These are phyloP conservation scores for Saposhnikovia divaricata DNA, from an alignment of 129 eudicot species.

Conservation along the genomic window DNA sequence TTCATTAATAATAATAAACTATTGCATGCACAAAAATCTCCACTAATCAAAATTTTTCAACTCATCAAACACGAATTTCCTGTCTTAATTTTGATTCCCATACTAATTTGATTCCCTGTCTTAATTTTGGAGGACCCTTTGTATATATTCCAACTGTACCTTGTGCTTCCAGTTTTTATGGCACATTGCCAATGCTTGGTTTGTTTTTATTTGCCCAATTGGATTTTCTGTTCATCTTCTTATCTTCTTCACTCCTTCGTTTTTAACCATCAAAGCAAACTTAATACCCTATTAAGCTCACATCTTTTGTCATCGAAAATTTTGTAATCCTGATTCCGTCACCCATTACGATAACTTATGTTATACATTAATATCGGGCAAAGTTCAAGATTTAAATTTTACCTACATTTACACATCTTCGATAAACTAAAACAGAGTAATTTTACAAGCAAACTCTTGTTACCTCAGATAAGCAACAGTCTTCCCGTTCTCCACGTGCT, in stretches of 20 bases:
- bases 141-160: background rate
- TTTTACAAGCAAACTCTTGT: background rate
- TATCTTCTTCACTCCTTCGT: background rate
- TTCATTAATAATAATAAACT: too few species aligned
- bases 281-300: too few species aligned
- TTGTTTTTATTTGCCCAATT: background rate
- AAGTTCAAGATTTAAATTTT: too few species aligned
- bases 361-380: too few species aligned
- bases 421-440: background rate
- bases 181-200: slow-evolving; percentile 2
- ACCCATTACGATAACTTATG: too few species aligned
- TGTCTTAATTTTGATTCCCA: too few species aligned
- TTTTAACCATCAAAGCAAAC: background rate
- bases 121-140: background rate
- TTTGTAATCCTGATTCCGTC: too few species aligned
- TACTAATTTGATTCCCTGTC: slow-evolving; percentile 4
- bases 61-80: too few species aligned
- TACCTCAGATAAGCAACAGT: slow-evolving; percentile 28
- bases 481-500: slow-evolving; percentile 15
- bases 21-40: too few species aligned
- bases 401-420: background rate
- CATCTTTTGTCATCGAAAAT: too few species aligned
- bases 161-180: background rate
- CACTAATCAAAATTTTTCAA: too few species aligned
- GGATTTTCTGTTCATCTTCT: background rate